Conservation (phyloP, 1,284 basidiomycete genomes). For the Coniophora puteana region DNA sequence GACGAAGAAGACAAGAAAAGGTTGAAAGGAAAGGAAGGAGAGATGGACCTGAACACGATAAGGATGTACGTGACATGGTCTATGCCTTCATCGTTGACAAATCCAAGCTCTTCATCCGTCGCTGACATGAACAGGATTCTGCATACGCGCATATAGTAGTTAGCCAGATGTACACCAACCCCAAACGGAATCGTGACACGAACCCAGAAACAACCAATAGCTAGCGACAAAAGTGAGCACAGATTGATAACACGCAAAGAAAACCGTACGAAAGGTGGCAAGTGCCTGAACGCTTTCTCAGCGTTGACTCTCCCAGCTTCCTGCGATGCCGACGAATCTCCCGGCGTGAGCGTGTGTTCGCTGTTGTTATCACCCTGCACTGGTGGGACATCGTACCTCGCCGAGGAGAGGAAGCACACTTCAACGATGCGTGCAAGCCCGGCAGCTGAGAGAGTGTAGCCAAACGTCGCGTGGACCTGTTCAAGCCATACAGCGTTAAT, state of each 20-base stretch:
- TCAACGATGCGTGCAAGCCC: slow-evolving; percentile 83
- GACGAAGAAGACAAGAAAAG: neutral
- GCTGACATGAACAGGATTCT: slow-evolving; percentile 85
- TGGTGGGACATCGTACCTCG: slow-evolving; percentile 22
- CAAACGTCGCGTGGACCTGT: slow-evolving; percentile 83
- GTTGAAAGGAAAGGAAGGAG: neutral
- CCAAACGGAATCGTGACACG: slow-evolving; percentile 25
- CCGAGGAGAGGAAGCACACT: slow-evolving; percentile 71
- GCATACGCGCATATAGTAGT: slow-evolving; percentile 2
- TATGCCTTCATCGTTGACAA: slow-evolving; percentile 66
- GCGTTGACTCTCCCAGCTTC: slow-evolving; percentile 30
- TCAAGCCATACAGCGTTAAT: slow-evolving; percentile 9
- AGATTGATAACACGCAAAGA: too few relatives aligned
- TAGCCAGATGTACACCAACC: neutral
- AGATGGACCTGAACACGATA: slow-evolving; percentile 71
- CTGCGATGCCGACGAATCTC: slow-evolving; percentile 16
- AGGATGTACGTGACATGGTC: slow-evolving; percentile 89
- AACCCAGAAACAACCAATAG: slow-evolving; percentile 64
- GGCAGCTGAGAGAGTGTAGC: slow-evolving; percentile 83
- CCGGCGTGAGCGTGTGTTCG: slow-evolving; percentile 57
- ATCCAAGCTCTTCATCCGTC: slow-evolving; percentile 84
- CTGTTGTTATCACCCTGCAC: slow-evolving; percentile 44
- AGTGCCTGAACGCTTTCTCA: slow-evolving; percentile 72
- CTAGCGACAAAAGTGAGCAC: slow-evolving; percentile 31
- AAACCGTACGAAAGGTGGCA: slow-evolving; percentile 78